Evolutionary conservation across 108 stramenopile genomes (phyloP), one percentile per base, ranked within the genome.

Genomic region (Fragilaria crotonensis): DNA sequence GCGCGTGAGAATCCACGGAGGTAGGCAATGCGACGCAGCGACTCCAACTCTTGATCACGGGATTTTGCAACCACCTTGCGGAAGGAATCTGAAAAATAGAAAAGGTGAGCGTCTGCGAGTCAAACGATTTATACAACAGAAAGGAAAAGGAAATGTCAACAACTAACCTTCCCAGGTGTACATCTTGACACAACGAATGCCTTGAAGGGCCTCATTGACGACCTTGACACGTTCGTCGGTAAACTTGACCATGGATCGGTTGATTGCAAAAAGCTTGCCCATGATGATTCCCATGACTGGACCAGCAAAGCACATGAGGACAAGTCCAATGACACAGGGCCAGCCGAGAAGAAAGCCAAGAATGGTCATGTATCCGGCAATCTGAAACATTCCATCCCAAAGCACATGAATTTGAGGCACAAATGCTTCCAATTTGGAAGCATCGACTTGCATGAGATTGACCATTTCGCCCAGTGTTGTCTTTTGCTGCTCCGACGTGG

Each of bases 401-500:
- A 87, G 26, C 27, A 81, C 79, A 53, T 87, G 85, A 22, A 87
- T 66, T 57, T 80, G 79, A 1, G 77, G 74, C 18, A 87, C 54
- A 48, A 87, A 87, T 32, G 69, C 55, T 77, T 87, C 85, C 57
- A 87, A 79, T 59, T 87, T 87, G 19, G 82, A 54, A 14, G 91
- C 88, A 76, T 95, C 95, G n/a, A 94, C 93, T 69, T 81, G 78
- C 95, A 95, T 93, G 5, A 96, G 66, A 60, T 96, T 96, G 56
- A 87, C 75, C 4, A 96, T 72, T 70, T 92, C 83, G 27, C 86
- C 88, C 11, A 84, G 57, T 4, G 83, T 84, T 9, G 78, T 81
- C 36, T 67, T 50, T 53, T 86, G 71, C 25, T 80, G 70, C 45
- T 89, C 87, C 2, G 73, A 63, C 7, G 77, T 72, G 30, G 81